Conservation (phyloP, 495 filamentous ascomycete genomes). For the Trichocladium uniseriatum region DNA sequence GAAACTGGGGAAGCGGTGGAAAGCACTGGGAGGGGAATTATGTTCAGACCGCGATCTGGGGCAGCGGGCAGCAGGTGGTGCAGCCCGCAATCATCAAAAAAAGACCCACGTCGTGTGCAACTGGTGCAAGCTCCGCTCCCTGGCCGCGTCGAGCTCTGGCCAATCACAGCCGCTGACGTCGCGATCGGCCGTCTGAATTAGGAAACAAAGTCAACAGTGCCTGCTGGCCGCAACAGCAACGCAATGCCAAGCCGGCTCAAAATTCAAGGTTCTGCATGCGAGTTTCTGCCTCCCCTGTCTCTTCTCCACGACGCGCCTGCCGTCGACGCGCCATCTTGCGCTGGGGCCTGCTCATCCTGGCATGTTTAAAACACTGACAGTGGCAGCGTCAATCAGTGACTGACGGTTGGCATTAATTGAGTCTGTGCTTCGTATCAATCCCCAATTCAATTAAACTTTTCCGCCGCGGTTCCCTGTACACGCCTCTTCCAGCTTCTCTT, state of each 20-base stretch:
- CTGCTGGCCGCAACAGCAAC: background rate
- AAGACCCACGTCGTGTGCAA: conserved; percentile 17
- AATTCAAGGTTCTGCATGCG: background rate
- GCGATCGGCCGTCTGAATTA: conserved; percentile 12
- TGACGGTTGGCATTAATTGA: too few relatives aligned
- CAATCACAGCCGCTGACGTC: conserved; percentile 14
- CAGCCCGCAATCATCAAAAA: background rate
- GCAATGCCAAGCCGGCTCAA: conserved; percentile 6
- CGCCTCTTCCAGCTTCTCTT: too few relatives aligned
- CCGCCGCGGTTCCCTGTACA: too few relatives aligned
- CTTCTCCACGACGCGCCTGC: background rate
- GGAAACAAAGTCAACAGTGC: conserved; percentile 20
- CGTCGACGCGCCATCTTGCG: too few relatives aligned
- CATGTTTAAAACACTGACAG: too few relatives aligned
- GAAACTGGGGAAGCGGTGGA: background rate
- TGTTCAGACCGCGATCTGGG: background rate
- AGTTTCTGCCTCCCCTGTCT: background rate
- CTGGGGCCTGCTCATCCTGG: too few relatives aligned
- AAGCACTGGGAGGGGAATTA: background rate
- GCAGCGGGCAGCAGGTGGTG: background rate
- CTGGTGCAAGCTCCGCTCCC: conserved; percentile 2
- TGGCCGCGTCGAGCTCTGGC: conserved; percentile 15
- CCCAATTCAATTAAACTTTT: too few relatives aligned
- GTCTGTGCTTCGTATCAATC: too few relatives aligned
- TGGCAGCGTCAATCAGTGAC: too few relatives aligned